Evolutionary conservation across 352 stramenopile species (phyloP).

Genomic region (Porosira glacialis): DNA sequence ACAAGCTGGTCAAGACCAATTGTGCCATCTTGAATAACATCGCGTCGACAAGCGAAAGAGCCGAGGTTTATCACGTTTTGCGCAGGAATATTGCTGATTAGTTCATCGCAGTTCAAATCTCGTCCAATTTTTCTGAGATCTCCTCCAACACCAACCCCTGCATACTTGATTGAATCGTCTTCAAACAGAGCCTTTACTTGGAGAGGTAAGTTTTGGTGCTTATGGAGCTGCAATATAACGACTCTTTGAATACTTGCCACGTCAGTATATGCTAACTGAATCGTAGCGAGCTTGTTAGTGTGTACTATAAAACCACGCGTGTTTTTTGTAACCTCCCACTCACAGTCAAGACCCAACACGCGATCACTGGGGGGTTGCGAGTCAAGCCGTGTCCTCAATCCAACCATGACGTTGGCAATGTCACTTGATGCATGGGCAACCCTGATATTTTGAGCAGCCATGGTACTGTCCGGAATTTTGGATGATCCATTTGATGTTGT

Average conservation of each 20-base stretch:
- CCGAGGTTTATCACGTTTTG: constrained; percentile 47
- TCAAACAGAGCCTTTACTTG: constrained; percentile 13
- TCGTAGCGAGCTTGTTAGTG: constrained; percentile 5
- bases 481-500: neutral
- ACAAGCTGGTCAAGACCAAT: constrained; percentile 20
- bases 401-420: constrained; percentile 8
- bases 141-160: constrained; percentile 34
- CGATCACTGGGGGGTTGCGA: too few relatives aligned
- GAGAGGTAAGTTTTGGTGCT: neutral
- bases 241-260: constrained; percentile 5
- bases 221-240: constrained; percentile 1
- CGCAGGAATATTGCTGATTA: constrained; percentile 11
- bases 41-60: constrained; percentile 15
- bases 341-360: constrained; percentile 27
- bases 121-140: constrained; percentile 42
- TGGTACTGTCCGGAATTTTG: neutral
- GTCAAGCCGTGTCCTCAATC: constrained; percentile 8
- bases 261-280: constrained; percentile 16
- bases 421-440: neutral
- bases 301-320: neutral
- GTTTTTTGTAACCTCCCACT: constrained; percentile 28
- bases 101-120: constrained; percentile 35
- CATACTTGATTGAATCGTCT: constrained; percentile 28
- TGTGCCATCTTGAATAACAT: constrained; percentile 41
- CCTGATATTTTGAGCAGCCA: neutral